Evolutionary conservation across 306 rosid species (phyloP), one percentile per base, ranked within the genome.

Genomic region (Medicago arabica): DNA sequence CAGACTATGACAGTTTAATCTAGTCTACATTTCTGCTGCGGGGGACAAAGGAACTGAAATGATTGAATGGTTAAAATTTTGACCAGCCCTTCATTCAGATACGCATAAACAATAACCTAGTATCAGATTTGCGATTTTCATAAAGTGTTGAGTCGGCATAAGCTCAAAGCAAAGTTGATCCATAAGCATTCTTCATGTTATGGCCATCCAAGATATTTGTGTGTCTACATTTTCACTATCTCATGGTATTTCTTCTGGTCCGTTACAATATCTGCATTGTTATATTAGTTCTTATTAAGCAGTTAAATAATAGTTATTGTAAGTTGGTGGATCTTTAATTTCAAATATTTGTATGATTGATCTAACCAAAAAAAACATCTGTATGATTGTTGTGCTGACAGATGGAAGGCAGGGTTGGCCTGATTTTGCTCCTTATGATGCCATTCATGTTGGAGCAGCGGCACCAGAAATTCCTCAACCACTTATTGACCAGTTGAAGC

Each of bases 401-500:
- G 99, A 96, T 83, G 98, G 99, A 65, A 88, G 99, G 88, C 75
- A 83, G 63, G 98, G 98, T 51, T 96, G 97, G 97, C 86, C 90
- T 0, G 96, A 88, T 82, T 84, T 51, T 71, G 96, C 88, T 34
- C 90, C 99, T n/a, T 96, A 92, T 65, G 96, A 92, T 69, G 96
- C 99, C 31, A 92, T 96, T 81, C 98, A 92, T 47, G 99, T 96
- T 6, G 99, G 99, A 66, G 99, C 98, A 25, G 99, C 99, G 0
- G 97, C 97, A 38, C 72, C 88, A 5, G 96, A 96, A 86, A 92
- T 96, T 66, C 99, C 98, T 1, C 89, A 86, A 55, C 77, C 89
- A 61, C 98, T 96, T 19, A 77, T 89, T 9, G 94, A 96, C 8
- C 99, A 96, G 81, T 78, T 96, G 89, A 96, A 89, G 88, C 90